Percentiles rank a stretch among this genome's conserved stretches.
Conservation (phyloP, 441 rosid species). For the Metrosideros polymorpha region DNA sequence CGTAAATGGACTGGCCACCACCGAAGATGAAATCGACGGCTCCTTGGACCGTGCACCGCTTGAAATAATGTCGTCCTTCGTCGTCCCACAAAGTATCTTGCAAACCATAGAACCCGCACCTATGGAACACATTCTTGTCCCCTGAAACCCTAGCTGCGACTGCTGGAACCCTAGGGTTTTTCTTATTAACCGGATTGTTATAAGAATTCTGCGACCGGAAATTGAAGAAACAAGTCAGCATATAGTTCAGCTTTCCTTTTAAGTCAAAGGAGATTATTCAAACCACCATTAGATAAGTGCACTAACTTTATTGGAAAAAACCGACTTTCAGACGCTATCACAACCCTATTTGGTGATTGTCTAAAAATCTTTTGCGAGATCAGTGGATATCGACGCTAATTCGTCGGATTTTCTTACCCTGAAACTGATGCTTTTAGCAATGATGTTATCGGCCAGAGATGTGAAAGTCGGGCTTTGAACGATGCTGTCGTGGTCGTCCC, state of each 20-base stretch:
- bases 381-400: too few species aligned
- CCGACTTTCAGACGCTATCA: accelerated
- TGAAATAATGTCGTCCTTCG: conserved; percentile 58
- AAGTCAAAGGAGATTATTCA: not conserved
- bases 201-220: conserved; percentile 35
- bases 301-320: not conserved
- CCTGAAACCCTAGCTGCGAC: conserved; percentile 58
- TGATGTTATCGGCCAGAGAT: conserved; percentile 39
- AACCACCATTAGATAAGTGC: accelerated
- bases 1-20: conserved; percentile 55
- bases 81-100: conserved; percentile 77
- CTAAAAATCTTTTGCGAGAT: not conserved
- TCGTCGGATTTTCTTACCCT: conserved; percentile 20
- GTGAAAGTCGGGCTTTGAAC: conserved; percentile 47
- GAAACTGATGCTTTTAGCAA: conserved; percentile 40
- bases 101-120: conserved; percentile 46
- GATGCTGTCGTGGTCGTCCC: conserved; percentile 41
- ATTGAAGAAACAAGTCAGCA: not conserved
- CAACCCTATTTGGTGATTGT: not conserved
- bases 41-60: conserved; percentile 48
- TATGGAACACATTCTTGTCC: conserved; percentile 39
- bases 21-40: conserved; percentile 85
- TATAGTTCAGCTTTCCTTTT: not conserved
- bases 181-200: conserved; percentile 33
- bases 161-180: conserved; percentile 29